Evolutionary conservation across 2,329 filamentous ascomycete genomes (phyloP).

Genomic region (Fusarium haematococcum): DNA sequence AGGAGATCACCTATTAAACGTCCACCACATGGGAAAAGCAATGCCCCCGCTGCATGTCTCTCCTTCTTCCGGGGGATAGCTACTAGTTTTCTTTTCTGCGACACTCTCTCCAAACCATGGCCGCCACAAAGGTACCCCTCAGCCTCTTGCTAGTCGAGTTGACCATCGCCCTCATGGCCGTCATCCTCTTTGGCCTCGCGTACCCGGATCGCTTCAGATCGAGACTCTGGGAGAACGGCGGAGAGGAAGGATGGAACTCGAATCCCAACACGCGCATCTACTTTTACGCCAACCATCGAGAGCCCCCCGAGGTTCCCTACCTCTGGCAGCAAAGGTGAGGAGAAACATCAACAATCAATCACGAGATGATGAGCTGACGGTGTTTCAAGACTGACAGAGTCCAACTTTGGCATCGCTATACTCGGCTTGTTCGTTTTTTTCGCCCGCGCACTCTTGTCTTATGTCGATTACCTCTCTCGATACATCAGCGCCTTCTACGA

Average conservation of each 20-base stretch:
- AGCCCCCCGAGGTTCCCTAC: constrained; percentile 43
- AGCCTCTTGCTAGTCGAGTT: constrained; percentile 36
- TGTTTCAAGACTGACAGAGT: constrained; percentile 41
- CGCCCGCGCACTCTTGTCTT: constrained; percentile 38
- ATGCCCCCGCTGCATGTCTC: neutral
- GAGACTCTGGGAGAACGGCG: constrained; percentile 45
- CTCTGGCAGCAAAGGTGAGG: constrained; percentile 45
- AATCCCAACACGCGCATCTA: constrained; percentile 46
- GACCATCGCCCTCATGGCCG: constrained; percentile 9
- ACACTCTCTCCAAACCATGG: constrained; percentile 15
- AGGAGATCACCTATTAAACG: neutral
- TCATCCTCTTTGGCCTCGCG: constrained; percentile 38
- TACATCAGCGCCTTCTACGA: constrained; percentile 46
- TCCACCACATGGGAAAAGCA: constrained; percentile 10
- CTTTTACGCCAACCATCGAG: constrained; percentile 47
- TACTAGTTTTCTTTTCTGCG: neutral
- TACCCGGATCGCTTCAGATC: constrained; percentile 41
- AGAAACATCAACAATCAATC: neutral
- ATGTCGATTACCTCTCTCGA: constrained; percentile 39
- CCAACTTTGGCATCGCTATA: constrained; percentile 46
- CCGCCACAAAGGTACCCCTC: constrained; percentile 16
- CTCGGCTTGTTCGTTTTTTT: constrained; percentile 45
- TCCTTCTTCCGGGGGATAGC: neutral
- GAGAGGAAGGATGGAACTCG: constrained; percentile 47
- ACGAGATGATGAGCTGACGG: neutral